Evolutionary conservation across 2,329 filamentous ascomycete genomes (phyloP).

Genomic region (Tothia fuscella): DNA sequence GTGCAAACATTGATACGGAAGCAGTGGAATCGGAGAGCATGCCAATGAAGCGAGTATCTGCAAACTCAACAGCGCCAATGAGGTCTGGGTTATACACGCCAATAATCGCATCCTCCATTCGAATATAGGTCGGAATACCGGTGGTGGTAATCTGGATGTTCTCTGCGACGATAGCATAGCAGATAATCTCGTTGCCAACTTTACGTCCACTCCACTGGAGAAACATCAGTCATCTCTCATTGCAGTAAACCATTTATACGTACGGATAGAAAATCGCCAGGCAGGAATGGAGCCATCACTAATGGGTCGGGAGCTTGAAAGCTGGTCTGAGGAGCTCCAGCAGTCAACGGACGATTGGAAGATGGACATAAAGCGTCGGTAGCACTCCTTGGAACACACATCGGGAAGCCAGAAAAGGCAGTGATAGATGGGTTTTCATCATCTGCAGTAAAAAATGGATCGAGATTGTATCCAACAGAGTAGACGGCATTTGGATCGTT

Average conservation of each 20-base stretch:
- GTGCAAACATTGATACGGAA: slow-evolving; percentile 25
- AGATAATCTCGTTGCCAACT: slow-evolving; percentile 23
- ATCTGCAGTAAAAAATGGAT: slow-evolving; percentile 36
- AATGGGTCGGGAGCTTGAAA: slow-evolving; percentile 25
- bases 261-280: slow-evolving; percentile 31
- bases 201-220: slow-evolving; percentile 28
- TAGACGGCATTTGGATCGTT: slow-evolving; percentile 37
- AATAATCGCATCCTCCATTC: slow-evolving; percentile 31
- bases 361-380: slow-evolving; percentile 25
- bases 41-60: slow-evolving; percentile 23
- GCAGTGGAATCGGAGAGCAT: slow-evolving; percentile 27
- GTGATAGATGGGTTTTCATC: slow-evolving; percentile 37
- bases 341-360: slow-evolving; percentile 27
- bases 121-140: slow-evolving; percentile 28
- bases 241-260: too few species aligned
- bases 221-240: too few species aligned
- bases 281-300: slow-evolving; percentile 29
- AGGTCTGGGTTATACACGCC: slow-evolving; percentile 25
- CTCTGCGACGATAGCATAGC: slow-evolving; percentile 25
- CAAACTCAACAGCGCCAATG: slow-evolving; percentile 22
- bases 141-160: slow-evolving; percentile 29
- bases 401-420: slow-evolving; percentile 40
- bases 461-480: slow-evolving; percentile 25
- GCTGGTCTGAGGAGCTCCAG: slow-evolving; percentile 16
- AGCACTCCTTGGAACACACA: slow-evolving; percentile 37